phyloP scores from a whole-genome alignment of 768 basidiomycete genomes.

The Pleurotus djamor region DNA sequence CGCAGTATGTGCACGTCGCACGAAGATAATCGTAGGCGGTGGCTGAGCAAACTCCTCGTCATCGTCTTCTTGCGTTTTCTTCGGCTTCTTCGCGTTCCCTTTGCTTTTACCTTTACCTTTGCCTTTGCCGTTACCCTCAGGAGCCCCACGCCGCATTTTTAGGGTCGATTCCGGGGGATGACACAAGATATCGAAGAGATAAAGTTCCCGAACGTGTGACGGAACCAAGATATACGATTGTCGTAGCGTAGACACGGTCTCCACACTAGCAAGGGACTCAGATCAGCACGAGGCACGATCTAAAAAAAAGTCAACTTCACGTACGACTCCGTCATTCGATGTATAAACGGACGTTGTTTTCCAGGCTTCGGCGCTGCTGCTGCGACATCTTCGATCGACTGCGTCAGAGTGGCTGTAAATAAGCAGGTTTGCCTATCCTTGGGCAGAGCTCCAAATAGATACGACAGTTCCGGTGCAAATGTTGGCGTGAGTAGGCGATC shows the following conservation, averaged over 20 bases:
- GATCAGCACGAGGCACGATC: conserved; percentile 7
- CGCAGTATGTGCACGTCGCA: conserved; percentile 78
- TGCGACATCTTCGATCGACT: conserved; percentile 78
- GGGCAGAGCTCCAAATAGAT: conserved; percentile 77
- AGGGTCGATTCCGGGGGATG: conserved; percentile 82
- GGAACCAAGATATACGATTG: conserved; percentile 93
- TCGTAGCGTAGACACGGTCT: conserved; percentile 86
- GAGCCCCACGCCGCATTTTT: conserved; percentile 62
- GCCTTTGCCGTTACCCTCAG: conserved; percentile 31
- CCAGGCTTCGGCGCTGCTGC: conserved; percentile 72
- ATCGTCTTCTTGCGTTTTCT: conserved; percentile 34
- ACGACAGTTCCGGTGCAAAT: conserved; percentile 81
- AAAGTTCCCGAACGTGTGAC: conserved; percentile 90
- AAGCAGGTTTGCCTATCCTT: conserved; percentile 91
- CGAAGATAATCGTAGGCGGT: conserved; percentile 97
- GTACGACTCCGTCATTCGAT: conserved; percentile 74
- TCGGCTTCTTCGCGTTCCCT: conserved; percentile 28
- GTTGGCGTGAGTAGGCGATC: conserved; percentile 89
- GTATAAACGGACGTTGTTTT: conserved; percentile 85
- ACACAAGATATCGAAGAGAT: conserved; percentile 87
- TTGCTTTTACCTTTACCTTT: conserved; percentile 9
- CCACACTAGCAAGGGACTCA: conserved; percentile 48
- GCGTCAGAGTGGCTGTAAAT: conserved; percentile 94
- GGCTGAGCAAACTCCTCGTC: conserved; percentile 66
- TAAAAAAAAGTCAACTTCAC: conserved; percentile 19